phyloP scores from a whole-genome alignment of 805 yeast genomes.

The Suhomyces xylopsoci region DNA sequence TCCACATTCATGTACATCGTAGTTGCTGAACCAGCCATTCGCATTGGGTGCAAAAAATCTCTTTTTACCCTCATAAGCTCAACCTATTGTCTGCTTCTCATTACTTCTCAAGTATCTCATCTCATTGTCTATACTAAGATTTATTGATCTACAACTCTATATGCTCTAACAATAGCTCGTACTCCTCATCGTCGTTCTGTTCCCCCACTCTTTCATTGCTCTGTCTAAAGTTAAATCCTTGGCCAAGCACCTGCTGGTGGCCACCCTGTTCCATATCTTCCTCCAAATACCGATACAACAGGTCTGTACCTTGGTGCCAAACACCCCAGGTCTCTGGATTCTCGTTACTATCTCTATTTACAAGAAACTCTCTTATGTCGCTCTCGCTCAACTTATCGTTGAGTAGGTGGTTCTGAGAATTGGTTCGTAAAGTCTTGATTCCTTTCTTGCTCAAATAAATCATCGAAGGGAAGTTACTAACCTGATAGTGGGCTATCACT shows the following conservation, averaged over 20 bases:
- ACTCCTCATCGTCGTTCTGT: conserved; percentile 17
- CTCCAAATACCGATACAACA: conserved; percentile 7
- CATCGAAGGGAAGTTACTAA: conserved; percentile 33
- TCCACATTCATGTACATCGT: too few relatives aligned
- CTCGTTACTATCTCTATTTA: conserved; percentile 1
- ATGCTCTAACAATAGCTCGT: conserved; percentile 13
- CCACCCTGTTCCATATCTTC: conserved; percentile 9
- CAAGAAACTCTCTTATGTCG: conserved; percentile 13
- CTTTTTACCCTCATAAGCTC: neutral
- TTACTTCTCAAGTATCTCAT: too few relatives aligned
- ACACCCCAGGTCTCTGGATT: conserved; percentile 4
- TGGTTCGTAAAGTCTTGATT: conserved; percentile 23
- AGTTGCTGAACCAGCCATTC: neutral
- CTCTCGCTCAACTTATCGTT: conserved; percentile 16
- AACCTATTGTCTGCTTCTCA: neutral
- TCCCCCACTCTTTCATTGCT: conserved; percentile 3
- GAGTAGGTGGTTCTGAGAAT: conserved; percentile 15
- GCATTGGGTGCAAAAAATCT: conserved; percentile 1
- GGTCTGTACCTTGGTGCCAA: conserved; percentile 9
- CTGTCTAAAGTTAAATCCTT: conserved; percentile 13
- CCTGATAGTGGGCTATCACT: conserved; percentile 20
- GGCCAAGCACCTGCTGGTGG: conserved; percentile 10
- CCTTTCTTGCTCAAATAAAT: conserved; percentile 24
- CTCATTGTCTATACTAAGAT: neutral
- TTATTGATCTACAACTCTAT: conserved; percentile 7